Evolutionary conservation across 2,329 filamentous ascomycete genomes (phyloP).

Genomic region (Hypoxylon sp.): DNA sequence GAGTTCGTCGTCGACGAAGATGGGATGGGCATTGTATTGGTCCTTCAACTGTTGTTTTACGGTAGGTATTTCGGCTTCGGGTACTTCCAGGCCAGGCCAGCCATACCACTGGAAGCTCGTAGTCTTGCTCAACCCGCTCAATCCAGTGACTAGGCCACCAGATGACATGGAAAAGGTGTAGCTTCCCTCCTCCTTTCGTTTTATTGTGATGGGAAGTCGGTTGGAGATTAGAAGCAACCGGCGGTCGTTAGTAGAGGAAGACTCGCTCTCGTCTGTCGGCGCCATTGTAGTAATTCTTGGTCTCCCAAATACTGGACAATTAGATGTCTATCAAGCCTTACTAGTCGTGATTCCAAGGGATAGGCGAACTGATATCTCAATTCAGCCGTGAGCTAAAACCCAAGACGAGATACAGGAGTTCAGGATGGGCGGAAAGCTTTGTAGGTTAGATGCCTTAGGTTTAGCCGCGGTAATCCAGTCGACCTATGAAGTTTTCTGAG

Average conservation of each 20-base stretch:
- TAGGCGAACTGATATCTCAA: neutral
- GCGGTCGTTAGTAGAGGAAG: conserved; percentile 46
- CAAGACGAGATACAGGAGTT: neutral
- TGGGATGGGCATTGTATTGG: conserved; percentile 89
- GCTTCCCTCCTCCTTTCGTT: conserved; percentile 89
- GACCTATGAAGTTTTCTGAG: conserved; percentile 16
- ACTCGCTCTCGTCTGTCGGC: conserved; percentile 42
- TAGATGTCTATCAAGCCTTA: neutral
- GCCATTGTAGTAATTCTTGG: conserved; percentile 41
- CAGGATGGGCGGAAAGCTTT: conserved; percentile 1
- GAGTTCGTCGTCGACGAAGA: conserved; percentile 93
- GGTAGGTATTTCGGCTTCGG: conserved; percentile 80
- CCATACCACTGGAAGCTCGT: conserved; percentile 99
- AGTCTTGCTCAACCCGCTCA: conserved; percentile 91
- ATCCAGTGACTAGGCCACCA: conserved; percentile 91
- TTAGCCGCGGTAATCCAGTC: conserved; percentile 26
- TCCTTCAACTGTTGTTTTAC: conserved; percentile 85
- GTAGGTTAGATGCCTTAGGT: conserved; percentile 14
- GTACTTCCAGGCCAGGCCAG: conserved; percentile 94
- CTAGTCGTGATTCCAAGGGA: neutral
- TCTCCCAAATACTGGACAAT: neutral
- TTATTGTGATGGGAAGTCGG: conserved; percentile 95
- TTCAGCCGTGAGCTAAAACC: neutral
- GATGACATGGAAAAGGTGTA: conserved; percentile 98
- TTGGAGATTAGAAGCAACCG: conserved; percentile 90